Conservation (phyloP, 2,329 filamentous ascomycete species). For the Colletotrichum australisinense region DNA sequence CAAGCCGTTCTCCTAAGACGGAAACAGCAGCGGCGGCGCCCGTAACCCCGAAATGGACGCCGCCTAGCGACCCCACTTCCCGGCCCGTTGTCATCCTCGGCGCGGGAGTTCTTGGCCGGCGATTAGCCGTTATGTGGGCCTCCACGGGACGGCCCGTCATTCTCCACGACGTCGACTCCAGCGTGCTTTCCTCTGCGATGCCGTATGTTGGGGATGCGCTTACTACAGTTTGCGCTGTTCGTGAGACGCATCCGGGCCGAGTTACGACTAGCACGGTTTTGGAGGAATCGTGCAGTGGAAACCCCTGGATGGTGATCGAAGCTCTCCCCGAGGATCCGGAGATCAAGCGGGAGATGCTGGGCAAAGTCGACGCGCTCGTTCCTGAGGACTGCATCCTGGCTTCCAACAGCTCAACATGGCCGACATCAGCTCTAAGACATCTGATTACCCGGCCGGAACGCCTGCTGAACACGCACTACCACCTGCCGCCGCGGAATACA, state of each 20-base stretch:
- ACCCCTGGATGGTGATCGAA: conserved; percentile 46
- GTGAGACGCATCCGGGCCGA: conserved; percentile 41
- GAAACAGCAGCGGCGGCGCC: not conserved
- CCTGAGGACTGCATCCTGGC: conserved; percentile 44
- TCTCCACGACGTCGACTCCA: conserved; percentile 41
- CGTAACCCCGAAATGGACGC: conserved; percentile 37
- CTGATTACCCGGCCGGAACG: conserved; percentile 39
- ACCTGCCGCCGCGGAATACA: conserved; percentile 45
- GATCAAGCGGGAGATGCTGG: conserved; percentile 44
- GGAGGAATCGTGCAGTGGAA: conserved; percentile 32
- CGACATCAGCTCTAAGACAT: conserved; percentile 41
- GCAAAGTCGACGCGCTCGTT: conserved; percentile 42
- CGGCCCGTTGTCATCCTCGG: conserved; percentile 54
- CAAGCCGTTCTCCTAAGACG: conserved; percentile 11
- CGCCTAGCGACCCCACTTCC: conserved; percentile 42
- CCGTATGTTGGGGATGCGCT: conserved; percentile 49
- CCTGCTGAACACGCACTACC: conserved; percentile 49
- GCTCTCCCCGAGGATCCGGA: conserved; percentile 45
- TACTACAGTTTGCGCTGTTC: conserved; percentile 42
- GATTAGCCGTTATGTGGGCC: conserved; percentile 48
- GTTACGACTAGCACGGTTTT: conserved; percentile 41
- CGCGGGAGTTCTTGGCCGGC: conserved; percentile 52
- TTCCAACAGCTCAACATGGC: conserved; percentile 45
- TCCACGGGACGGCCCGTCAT: conserved; percentile 43
- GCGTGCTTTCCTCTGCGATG: conserved; percentile 40